Base-by-base conservation (phyloP, 139 green algal species). In the Haematococcus lacustris region DNA sequence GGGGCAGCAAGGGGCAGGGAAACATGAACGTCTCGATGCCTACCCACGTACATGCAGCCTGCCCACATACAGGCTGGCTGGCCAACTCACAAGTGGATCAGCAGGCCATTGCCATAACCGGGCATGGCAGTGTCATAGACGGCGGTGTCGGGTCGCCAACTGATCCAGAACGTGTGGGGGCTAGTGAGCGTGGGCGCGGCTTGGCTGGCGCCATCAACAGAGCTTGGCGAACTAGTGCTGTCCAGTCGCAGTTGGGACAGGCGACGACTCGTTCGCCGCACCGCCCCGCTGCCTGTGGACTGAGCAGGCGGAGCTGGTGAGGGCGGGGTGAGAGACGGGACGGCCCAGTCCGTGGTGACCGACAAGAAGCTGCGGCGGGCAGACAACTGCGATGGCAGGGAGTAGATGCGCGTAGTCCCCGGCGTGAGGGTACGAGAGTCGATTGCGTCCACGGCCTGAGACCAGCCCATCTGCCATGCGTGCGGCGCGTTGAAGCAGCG, bases 401-500 rank as follows among this genome's bases (percentile, higher is more conserved):
- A 40, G 37, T 39, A 69, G 37, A 4, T 50, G 6, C 32, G 38
- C 17, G 63, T 69, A 6, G 35, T 51, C 2, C 63, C 63, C 13
- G 63, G 63, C 4, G 2, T 50, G 63, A 69, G 63, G 6, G 26
- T 33, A 3, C 25, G 26, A 6, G 37, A 28, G 21, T 69, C 63
- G 2, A 69, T 6, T 23, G 38, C 34, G 21, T 35, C 34, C 2
- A 69, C 21, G 9, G 63, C 34, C 32, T 69, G 63, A 6, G 63
- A 51, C 73, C 73, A 77, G n/a, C 73, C 73, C 73, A 77, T 63
- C 73, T 77, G 73, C 73, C 73, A 77, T 1, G 51, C n/a, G 37
- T 73, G 73, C 1, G 65, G 50, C 1, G 47, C 64, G 13, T 72
- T 68, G 38, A 73, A 47, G 38, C 73, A 77, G 21, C 73, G 64